Evolutionary conservation across 345 rosid species (phyloP).

Genomic region (Populus deltoides): DNA sequence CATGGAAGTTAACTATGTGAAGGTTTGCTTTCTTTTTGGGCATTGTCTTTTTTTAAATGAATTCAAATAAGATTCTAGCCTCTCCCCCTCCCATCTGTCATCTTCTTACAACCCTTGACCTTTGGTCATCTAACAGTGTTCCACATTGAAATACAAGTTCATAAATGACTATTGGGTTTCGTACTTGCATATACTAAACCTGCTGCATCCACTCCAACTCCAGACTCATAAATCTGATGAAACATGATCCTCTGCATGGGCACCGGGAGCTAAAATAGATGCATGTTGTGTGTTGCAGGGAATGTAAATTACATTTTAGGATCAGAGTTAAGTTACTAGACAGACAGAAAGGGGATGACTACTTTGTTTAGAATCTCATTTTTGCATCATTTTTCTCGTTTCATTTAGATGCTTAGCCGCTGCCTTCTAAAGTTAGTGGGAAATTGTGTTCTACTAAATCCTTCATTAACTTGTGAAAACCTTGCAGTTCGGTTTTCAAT

Average conservation of each 20-base stretch:
- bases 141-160: not conserved
- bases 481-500: constrained; percentile 54
- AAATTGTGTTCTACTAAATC: constrained; percentile 6
- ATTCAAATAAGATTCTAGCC: not conserved
- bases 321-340: not conserved
- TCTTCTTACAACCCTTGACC: not conserved
- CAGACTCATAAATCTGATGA: not conserved
- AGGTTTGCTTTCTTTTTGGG: not conserved
- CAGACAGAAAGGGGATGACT: not conserved
- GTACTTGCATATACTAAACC: not conserved
- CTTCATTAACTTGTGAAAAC: constrained; percentile 13
- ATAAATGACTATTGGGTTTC: not conserved
- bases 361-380: not conserved
- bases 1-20: not conserved
- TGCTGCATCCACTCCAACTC: not conserved
- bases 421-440: not conserved
- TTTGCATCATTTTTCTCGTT: not conserved
- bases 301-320: not conserved
- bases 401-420: not conserved
- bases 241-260: not conserved
- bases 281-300: not conserved
- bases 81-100: not conserved
- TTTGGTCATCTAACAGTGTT: not conserved
- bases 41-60: not conserved
- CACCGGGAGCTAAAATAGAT: not conserved